Evolutionary conservation across 129 eudicot genomes (phyloP).

Genomic region (Arctium lappa): DNA sequence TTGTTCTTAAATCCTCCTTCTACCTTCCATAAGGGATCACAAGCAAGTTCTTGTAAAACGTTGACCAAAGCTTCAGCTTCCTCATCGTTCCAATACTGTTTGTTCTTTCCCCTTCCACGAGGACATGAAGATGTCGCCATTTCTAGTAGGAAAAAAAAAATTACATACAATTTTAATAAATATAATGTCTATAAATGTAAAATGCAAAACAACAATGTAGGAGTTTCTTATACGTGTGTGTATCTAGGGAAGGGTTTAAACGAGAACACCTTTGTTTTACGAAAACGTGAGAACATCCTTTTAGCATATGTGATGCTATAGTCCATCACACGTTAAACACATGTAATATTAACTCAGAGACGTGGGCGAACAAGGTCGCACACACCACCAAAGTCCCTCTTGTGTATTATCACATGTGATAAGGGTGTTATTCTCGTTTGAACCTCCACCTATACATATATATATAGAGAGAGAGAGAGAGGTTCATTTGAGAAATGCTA

Average conservation of each 20-base stretch:
- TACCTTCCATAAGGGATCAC: slow-evolving; percentile 12
- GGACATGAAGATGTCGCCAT: slow-evolving; percentile 7
- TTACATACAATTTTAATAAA: background rate
- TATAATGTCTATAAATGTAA: background rate
- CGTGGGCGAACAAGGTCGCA: background rate
- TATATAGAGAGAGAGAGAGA: no score
- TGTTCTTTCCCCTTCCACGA: slow-evolving; percentile 16
- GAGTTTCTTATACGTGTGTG: background rate
- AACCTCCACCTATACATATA: background rate
- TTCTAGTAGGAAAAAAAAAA: background rate
- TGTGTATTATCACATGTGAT: background rate
- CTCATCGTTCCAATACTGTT: slow-evolving; percentile 6
- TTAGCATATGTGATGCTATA: background rate
- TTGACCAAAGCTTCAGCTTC: slow-evolving; percentile 1
- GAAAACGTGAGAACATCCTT: background rate
- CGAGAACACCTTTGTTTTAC: background rate
- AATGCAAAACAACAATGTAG: background rate
- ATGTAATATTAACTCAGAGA: background rate
- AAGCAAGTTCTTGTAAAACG: slow-evolving; percentile 9
- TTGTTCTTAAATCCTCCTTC: slow-evolving; percentile 8
- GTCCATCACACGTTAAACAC: background rate
- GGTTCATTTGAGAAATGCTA: no score
- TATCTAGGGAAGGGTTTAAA: background rate
- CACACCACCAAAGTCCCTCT: background rate
- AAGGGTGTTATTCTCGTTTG: no score